Percentiles rank a stretch among this genome's conserved stretches.
These are phyloP conservation scores for Wolfiporia cocos DNA, from an alignment of 1,284 basidiomycete genomes.

Conservation along the genomic window DNA sequence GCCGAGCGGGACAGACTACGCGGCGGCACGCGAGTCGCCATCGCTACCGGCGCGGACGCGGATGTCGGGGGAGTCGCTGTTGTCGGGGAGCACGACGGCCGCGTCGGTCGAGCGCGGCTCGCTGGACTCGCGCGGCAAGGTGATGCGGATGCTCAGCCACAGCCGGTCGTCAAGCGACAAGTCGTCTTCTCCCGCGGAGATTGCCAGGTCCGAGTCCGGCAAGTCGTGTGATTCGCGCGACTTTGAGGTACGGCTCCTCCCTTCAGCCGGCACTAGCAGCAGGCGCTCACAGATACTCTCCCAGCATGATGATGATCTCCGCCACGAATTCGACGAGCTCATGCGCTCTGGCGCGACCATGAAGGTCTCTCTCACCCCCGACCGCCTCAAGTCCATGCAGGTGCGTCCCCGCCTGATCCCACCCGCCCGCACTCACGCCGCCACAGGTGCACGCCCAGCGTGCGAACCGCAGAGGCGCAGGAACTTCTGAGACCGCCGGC, in stretches of 20 bases:
- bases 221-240: conserved; percentile 19
- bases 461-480: conserved; percentile 29
- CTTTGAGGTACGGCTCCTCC: conserved; percentile 15
- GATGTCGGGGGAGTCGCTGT: conserved; percentile 36
- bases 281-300: conserved; percentile 8
- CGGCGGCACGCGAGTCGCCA: conserved; percentile 8
- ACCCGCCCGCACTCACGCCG: neutral
- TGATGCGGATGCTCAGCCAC: conserved; percentile 39
- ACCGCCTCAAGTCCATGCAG: conserved; percentile 86
- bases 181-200: conserved; percentile 16
- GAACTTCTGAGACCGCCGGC: conserved; percentile 8
- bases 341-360: conserved; percentile 84
- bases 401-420: conserved; percentile 37
- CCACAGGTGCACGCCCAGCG: conserved; percentile 40
- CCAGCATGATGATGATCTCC: conserved; percentile 46
- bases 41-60: conserved; percentile 22
- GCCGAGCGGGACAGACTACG: conserved; percentile 14
- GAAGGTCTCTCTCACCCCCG: conserved; percentile 93
- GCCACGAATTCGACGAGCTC: conserved; percentile 85
- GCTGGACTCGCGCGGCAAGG: conserved; percentile 53
- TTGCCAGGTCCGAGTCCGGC: conserved; percentile 27
- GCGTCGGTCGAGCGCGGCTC: conserved; percentile 25
- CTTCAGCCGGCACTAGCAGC: conserved; percentile 2
- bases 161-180: conserved; percentile 27
- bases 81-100: conserved; percentile 15